Evolutionary conservation across 2,329 filamentous ascomycete species (phyloP), one percentile per base, ranked within the genome.

Genomic region (Allantophomopsis lycopodina): DNA sequence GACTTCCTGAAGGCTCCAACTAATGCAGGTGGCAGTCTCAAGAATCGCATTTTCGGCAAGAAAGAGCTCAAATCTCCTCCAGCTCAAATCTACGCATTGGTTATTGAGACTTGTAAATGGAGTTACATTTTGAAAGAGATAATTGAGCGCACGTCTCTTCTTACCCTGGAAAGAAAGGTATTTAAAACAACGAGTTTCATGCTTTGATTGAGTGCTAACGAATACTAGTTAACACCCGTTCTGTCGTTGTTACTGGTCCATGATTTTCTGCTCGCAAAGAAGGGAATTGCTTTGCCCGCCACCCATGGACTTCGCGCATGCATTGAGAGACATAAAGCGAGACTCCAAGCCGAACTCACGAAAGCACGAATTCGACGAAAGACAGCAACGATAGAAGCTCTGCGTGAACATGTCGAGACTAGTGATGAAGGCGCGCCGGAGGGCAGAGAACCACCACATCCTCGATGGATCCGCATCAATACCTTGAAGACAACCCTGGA

Each of bases 401-500:
- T 95, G 40, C 71, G 69, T 34, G 64, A 66, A 18, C 64, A 73
- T 42, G 61, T 86, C 39, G 65, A 67, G 15, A 63, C 63, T 7
- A 62, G 68, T 5, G 63, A 68, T 18, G 63, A 71, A 44, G 61
- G 69, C 28, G 57, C 56, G 1, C 41, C 44, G 4, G 46, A 52
- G 31, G 47, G 47, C 5, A 51, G 47, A 3, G 46, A 53, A 33
- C 46, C 51, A 37, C 62, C 63, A 32, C 83, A 89, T 54, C 88
- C 87, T n/a, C 76, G 91, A 40, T 98, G 91, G 91, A 76, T 94
- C 32, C 76, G 91, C 2, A 68, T 96, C 45, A 98, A 96, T 55
- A 76, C 79, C 0, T 61, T 95, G 11, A 79, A 77, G 49, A 79
- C 78, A 10, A 79, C 70, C 0, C 56, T 94, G 5, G 68, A 79